phyloP scores from a whole-genome alignment of 345 rosid species.

The Rhizophora mangle region DNA sequence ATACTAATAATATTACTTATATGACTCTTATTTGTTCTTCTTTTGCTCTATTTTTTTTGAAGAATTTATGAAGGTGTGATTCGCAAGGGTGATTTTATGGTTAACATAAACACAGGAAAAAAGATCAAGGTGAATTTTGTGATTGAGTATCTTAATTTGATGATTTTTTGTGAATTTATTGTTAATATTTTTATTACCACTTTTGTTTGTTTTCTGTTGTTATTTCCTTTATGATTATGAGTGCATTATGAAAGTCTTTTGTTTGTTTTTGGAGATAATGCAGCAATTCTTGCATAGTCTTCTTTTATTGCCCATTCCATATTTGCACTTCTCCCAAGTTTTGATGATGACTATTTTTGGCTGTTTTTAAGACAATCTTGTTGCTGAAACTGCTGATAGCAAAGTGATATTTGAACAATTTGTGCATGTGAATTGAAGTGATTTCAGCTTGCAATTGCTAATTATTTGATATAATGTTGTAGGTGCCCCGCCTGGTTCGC shows the following conservation, averaged over 20 bases:
- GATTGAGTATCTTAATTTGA: neutral
- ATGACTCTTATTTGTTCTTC: neutral
- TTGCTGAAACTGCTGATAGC: too few relatives aligned
- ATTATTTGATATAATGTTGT: conserved; percentile 18
- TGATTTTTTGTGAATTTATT: neutral
- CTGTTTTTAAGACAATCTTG: too few relatives aligned
- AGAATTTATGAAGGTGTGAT: conserved; percentile 93
- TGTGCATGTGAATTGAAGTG: neutral
- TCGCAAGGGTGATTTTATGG: conserved; percentile 86
- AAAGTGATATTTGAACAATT: neutral
- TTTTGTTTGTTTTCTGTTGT: neutral
- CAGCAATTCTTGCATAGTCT: too few relatives aligned
- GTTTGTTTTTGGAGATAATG: too few relatives aligned
- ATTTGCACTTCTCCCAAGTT: too few relatives aligned
- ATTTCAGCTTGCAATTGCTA: conserved; percentile 4
- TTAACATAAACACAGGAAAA: conserved; percentile 91
- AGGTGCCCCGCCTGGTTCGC: conserved; percentile 95
- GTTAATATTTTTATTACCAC: conserved; percentile 1
- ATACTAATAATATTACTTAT: neutral
- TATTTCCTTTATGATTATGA: neutral
- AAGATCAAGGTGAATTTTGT: conserved; percentile 69
- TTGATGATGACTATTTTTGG: too few relatives aligned
- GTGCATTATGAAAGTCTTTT: neutral
- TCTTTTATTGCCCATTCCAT: too few relatives aligned
- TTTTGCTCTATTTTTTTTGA: conserved; percentile 24